A percentile compares a stretch with the other conserved stretches of the same genome.
These are phyloP conservation scores for Calonectria pauciramosa DNA, from an alignment of 2,329 filamentous ascomycete species.

Conservation along the genomic window DNA sequence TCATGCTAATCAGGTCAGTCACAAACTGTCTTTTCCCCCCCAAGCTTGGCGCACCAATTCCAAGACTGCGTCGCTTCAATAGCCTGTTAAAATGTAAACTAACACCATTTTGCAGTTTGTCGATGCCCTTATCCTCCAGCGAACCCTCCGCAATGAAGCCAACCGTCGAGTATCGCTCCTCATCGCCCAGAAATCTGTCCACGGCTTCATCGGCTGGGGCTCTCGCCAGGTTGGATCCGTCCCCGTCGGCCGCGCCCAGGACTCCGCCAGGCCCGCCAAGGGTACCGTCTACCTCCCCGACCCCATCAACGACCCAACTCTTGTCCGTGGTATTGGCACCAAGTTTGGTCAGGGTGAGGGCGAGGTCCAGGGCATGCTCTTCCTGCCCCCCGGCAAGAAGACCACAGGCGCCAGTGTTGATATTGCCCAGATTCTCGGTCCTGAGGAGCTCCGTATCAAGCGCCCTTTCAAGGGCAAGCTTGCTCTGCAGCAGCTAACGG, in stretches of 20 bases:
- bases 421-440: conserved; percentile 83
- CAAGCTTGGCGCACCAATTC: conserved; percentile 20
- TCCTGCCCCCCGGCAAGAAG: conserved; percentile 87
- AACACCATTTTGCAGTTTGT: conserved; percentile 77
- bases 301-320: conserved; percentile 84
- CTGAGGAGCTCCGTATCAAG: conserved; percentile 88
- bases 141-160: conserved; percentile 88
- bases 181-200: conserved; percentile 95
- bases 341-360: conserved; percentile 82
- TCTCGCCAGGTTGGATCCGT: conserved; percentile 90
- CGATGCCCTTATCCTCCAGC: conserved; percentile 93
- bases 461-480: conserved; percentile 86
- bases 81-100: conserved; percentile 16
- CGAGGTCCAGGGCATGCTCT: conserved; percentile 85
- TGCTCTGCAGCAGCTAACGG: conserved; percentile 85
- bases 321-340: conserved; percentile 84
- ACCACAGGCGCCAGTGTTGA: conserved; percentile 83
- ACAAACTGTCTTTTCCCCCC: background rate
- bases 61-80: background rate
- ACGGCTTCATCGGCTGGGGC: conserved; percentile 90
- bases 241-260: conserved; percentile 92
- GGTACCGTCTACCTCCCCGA: conserved; percentile 92
- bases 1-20: conserved; percentile 90
- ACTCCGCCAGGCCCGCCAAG: conserved; percentile 82
- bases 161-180: conserved; percentile 91